These are phyloP conservation scores for Aspergillus fumigatiaffinis DNA, from an alignment of 2,329 filamentous ascomycete species.

Conservation along the genomic window DNA sequence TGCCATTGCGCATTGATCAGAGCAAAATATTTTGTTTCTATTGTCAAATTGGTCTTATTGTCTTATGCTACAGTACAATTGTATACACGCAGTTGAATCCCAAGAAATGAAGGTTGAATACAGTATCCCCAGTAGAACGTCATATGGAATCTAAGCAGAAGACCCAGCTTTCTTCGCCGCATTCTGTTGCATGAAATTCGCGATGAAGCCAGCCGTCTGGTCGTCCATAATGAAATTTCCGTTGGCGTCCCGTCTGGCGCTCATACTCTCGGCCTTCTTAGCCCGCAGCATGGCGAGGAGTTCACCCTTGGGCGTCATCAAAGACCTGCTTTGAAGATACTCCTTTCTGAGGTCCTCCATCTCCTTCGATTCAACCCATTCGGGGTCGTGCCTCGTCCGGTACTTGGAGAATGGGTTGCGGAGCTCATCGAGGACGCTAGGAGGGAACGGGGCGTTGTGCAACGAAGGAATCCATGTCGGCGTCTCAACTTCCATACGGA, in stretches of 20 bases:
- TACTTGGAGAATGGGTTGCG: constrained; percentile 78
- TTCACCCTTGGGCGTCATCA: constrained; percentile 48
- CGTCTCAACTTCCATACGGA: constrained; percentile 69
- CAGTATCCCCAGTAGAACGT: not conserved
- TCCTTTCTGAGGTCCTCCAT: constrained; percentile 51
- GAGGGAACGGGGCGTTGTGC: constrained; percentile 72
- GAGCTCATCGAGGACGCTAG: constrained; percentile 76
- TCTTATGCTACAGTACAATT: constrained; percentile 26
- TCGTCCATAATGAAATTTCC: constrained; percentile 34
- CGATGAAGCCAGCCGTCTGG: constrained; percentile 34
- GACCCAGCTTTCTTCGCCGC: constrained; percentile 12
- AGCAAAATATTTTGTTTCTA: constrained; percentile 1
- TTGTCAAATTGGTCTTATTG: constrained; percentile 12
- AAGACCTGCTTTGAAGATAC: constrained; percentile 41
- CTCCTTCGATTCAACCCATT: constrained; percentile 65
- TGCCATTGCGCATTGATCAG: not conserved
- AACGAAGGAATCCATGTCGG: constrained; percentile 75
- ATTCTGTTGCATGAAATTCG: constrained; percentile 30
- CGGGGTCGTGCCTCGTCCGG: constrained; percentile 72
- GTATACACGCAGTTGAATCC: constrained; percentile 16
- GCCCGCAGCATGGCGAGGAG: constrained; percentile 33
- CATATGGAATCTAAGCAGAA: constrained; percentile 3
- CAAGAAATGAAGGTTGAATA: constrained; percentile 1
- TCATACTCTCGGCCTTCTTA: constrained; percentile 33
- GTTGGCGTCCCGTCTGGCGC: constrained; percentile 33